Evolutionary conservation across 2,329 filamentous ascomycete genomes (phyloP).

Genomic region (Fusarium sp.): DNA sequence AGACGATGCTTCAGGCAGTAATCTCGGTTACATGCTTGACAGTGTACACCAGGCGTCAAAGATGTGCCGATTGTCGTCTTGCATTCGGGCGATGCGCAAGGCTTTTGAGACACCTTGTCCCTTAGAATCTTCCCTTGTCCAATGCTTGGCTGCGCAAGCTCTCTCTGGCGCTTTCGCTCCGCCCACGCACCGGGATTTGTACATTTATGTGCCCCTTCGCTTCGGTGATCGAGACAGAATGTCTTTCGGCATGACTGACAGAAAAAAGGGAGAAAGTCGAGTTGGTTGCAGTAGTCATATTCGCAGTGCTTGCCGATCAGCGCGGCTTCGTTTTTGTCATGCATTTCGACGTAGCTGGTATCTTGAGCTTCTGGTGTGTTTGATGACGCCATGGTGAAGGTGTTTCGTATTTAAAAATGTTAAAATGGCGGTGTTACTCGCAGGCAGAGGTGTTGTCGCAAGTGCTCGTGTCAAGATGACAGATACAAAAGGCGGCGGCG

Average conservation of each 20-base stretch:
- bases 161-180: conserved; percentile 62
- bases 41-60: conserved; percentile 75
- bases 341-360: conserved; percentile 76
- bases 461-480: conserved; percentile 32
- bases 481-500: conserved; percentile 39
- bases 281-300: conserved; percentile 88
- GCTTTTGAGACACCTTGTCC: conserved; percentile 68
- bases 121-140: conserved; percentile 64
- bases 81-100: conserved; percentile 73
- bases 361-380: conserved; percentile 54
- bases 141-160: conserved; percentile 62
- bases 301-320: conserved; percentile 93
- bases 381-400: conserved; percentile 62
- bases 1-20: conserved; percentile 84
- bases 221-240: conserved; percentile 94
- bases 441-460: conserved; percentile 46
- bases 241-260: conserved; percentile 88
- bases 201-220: conserved; percentile 82
- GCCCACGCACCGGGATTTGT: conserved; percentile 70
- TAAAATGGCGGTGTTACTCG: neutral
- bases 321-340: conserved; percentile 77
- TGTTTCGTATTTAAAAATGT: conserved; percentile 19
- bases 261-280: conserved; percentile 94
- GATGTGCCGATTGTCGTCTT: conserved; percentile 77
- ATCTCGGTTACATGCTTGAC: conserved; percentile 73